These are phyloP conservation scores for Chaetomium tenue DNA, from an alignment of 495 filamentous ascomycete genomes.

Conservation along the genomic window DNA sequence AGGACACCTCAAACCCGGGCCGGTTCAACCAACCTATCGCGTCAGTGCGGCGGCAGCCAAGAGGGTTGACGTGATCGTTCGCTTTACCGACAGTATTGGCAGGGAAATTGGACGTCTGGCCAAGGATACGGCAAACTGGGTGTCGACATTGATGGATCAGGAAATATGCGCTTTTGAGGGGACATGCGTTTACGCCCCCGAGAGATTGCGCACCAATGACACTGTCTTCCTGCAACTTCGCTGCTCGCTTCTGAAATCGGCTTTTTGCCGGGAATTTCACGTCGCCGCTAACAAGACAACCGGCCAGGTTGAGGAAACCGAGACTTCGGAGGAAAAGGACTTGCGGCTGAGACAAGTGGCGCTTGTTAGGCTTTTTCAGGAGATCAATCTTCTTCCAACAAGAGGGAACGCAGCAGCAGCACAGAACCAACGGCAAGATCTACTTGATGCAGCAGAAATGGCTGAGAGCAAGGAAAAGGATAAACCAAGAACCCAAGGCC, in stretches of 20 bases:
- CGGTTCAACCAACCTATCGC: constrained; percentile 32
- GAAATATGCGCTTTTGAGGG: constrained; percentile 86
- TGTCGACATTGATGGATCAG: constrained; percentile 90
- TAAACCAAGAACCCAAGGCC: constrained; percentile 26
- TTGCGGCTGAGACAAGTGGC: constrained; percentile 83
- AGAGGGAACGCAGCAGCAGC: constrained; percentile 70
- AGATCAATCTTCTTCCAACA: constrained; percentile 77
- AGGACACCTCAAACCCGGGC: constrained; percentile 42
- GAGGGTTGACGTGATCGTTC: constrained; percentile 80
- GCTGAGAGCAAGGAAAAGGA: constrained; percentile 74
- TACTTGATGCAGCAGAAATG: constrained; percentile 82
- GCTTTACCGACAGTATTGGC: constrained; percentile 78
- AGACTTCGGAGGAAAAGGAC: constrained; percentile 79
- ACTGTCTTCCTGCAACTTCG: constrained; percentile 85
- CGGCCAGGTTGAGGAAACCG: constrained; percentile 64
- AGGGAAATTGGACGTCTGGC: constrained; percentile 87
- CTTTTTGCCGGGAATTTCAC: constrained; percentile 60
- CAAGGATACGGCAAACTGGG: constrained; percentile 88
- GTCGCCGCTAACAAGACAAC: constrained; percentile 68
- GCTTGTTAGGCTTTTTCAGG: constrained; percentile 83
- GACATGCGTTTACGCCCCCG: constrained; percentile 84
- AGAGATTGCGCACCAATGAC: constrained; percentile 81
- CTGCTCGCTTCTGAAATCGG: constrained; percentile 69
- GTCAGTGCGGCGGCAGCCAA: constrained; percentile 50
- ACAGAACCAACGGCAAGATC: constrained; percentile 73